These are phyloP conservation scores for Ulmus americana DNA, from an alignment of 331 rosid genomes.

Conservation along the genomic window DNA sequence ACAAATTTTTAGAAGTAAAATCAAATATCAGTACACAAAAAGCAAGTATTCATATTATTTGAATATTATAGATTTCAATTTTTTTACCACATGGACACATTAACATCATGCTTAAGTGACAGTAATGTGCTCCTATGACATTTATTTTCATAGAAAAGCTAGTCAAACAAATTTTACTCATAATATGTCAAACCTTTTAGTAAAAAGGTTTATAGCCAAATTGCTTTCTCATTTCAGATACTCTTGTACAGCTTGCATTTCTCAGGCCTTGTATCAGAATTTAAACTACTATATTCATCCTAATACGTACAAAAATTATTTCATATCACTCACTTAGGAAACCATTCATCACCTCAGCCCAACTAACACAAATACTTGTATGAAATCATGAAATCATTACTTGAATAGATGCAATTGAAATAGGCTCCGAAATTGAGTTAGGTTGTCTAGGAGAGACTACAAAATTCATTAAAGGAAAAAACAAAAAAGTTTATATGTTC, in stretches of 20 bases:
- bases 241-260: not conserved
- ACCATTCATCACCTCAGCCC: not conserved
- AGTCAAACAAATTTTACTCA: too few species aligned
- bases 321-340: not conserved
- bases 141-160: too few species aligned
- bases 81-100: too few species aligned
- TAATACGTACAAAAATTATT: not conserved
- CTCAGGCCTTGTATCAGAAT: not conserved
- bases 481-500: too few species aligned
- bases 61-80: too few species aligned
- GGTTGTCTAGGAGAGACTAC: too few species aligned
- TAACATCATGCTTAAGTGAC: too few species aligned
- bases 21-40: too few species aligned
- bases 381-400: conserved; percentile 23
- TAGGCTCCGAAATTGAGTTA: conserved; percentile 8
- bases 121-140: too few species aligned
- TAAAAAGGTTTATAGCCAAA: not conserved
- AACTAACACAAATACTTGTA: not conserved
- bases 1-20: too few species aligned
- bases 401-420: conserved; percentile 57
- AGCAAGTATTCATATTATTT: too few species aligned
- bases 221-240: not conserved
- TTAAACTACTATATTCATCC: not conserved
- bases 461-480: too few species aligned
- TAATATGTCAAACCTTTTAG: not conserved